These are phyloP conservation scores for Benincasa hispida DNA, from an alignment of 306 rosid species.

Conservation along the genomic window DNA sequence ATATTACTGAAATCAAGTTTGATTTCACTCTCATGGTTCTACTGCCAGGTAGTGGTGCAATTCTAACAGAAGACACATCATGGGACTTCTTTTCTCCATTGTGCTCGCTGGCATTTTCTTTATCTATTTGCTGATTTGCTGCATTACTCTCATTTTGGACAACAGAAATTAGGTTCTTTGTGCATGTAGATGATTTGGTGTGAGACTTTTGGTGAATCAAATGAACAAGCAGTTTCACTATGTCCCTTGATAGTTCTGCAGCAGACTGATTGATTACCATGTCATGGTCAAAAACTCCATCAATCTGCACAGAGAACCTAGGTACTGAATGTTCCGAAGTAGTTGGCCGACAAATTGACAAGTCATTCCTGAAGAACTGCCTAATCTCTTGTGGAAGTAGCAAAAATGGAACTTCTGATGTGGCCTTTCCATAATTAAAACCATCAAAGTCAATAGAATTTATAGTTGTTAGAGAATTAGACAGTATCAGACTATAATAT, in stretches of 20 bases:
- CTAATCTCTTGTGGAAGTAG: slow-evolving; percentile 55
- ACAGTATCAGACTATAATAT: not conserved
- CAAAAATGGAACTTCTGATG: slow-evolving; percentile 57
- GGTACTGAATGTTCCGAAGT: slow-evolving; percentile 49
- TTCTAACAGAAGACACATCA: slow-evolving; percentile 29
- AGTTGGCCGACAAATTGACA: slow-evolving; percentile 32
- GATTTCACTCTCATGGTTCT: slow-evolving; percentile 60
- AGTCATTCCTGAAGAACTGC: slow-evolving; percentile 49
- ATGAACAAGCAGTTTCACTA: slow-evolving; percentile 53
- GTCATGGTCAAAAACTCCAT: slow-evolving; percentile 48
- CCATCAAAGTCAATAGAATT: not conserved
- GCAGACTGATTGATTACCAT: slow-evolving; percentile 41
- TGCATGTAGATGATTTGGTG: slow-evolving; percentile 17
- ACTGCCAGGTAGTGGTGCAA: slow-evolving; percentile 32
- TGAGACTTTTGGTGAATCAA: slow-evolving; percentile 69
- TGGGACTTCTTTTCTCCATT: slow-evolving; percentile 20
- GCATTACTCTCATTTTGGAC: slow-evolving; percentile 15
- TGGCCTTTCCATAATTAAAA: slow-evolving; percentile 49
- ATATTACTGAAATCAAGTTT: slow-evolving; percentile 52
- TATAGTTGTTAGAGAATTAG: not conserved
- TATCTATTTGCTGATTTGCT: slow-evolving; percentile 17
- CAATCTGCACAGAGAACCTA: slow-evolving; percentile 51
- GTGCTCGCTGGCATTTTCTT: slow-evolving; percentile 18
- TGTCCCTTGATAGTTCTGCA: slow-evolving; percentile 48
- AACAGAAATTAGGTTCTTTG: slow-evolving; percentile 13